Evolutionary conservation across 1,284 basidiomycete species (phyloP).

Genomic region (Pyrrhoderma lamaoense): DNA sequence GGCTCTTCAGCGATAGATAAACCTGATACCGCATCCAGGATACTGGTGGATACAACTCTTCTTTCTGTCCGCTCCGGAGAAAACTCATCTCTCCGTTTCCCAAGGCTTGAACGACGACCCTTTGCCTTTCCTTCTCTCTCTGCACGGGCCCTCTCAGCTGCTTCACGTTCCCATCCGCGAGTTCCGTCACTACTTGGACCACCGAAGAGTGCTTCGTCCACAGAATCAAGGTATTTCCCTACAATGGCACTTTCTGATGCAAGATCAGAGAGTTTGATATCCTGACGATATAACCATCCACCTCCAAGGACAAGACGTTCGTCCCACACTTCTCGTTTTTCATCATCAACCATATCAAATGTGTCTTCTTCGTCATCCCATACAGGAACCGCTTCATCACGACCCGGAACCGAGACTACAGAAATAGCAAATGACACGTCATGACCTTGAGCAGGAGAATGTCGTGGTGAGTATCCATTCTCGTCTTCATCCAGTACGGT

Average conservation of each 20-base stretch:
- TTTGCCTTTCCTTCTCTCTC: constrained; percentile 30
- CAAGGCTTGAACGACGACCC: constrained; percentile 44
- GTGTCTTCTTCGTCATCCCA: constrained; percentile 70
- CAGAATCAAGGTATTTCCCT: constrained; percentile 56
- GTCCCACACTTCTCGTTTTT: constrained; percentile 65
- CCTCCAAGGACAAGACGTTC: constrained; percentile 66
- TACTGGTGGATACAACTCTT: constrained; percentile 15
- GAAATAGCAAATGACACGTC: constrained; percentile 59
- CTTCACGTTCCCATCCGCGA: constrained; percentile 44
- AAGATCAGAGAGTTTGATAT: constrained; percentile 49
- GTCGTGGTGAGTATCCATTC: neutral
- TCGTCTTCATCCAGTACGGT: constrained; percentile 29
- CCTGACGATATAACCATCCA: constrained; percentile 72
- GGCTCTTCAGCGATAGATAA: constrained; percentile 41
- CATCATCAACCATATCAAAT: constrained; percentile 34
- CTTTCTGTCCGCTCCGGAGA: constrained; percentile 46
- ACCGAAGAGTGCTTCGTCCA: constrained; percentile 66
- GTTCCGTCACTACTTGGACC: constrained; percentile 38
- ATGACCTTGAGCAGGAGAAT: constrained; percentile 22
- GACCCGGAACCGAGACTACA: constrained; percentile 59
- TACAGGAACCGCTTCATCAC: constrained; percentile 58
- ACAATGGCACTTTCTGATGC: constrained; percentile 51
- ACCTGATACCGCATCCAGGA: constrained; percentile 8
- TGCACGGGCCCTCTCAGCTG: constrained; percentile 30
- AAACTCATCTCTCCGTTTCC: constrained; percentile 38